phyloP scores from a whole-genome alignment of 108 stramenopile genomes.

The Skeletonema grethae region DNA sequence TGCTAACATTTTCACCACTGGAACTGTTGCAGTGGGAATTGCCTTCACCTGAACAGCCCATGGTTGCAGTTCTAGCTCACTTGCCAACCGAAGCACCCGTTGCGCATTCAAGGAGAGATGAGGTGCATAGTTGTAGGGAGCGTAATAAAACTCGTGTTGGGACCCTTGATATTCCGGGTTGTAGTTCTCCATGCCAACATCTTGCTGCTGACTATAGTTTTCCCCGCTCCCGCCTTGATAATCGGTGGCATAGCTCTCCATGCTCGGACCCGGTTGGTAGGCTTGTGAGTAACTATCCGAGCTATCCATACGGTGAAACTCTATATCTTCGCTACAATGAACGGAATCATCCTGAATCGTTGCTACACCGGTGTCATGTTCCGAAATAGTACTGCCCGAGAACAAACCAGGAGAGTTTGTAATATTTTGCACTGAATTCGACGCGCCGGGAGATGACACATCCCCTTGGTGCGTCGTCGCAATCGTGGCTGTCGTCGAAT shows the following conservation, averaged over 20 bases:
- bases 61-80: conserved; percentile 73
- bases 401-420: neutral
- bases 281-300: neutral
- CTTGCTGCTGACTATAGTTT: conserved; percentile 12
- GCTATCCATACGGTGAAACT: neutral
- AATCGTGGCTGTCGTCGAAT: neutral
- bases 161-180: conserved; percentile 30
- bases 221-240: neutral
- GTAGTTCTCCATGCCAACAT: conserved; percentile 27
- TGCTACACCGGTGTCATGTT: neutral
- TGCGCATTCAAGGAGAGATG: conserved; percentile 70
- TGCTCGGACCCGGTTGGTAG: conserved; percentile 5
- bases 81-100: conserved; percentile 78
- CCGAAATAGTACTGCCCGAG: neutral
- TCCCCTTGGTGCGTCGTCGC: neutral
- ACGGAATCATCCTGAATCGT: neutral
- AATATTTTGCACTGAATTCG: neutral
- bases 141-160: conserved; percentile 41
- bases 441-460: neutral
- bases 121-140: conserved; percentile 47
- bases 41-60: conserved; percentile 93
- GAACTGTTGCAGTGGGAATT: conserved; percentile 86
- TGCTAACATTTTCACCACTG: conserved; percentile 87
- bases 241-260: conserved; percentile 4
- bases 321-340: neutral